Conservation (phyloP, 2,329 filamentous ascomycete species). For the Alternaria triticimaculans region DNA sequence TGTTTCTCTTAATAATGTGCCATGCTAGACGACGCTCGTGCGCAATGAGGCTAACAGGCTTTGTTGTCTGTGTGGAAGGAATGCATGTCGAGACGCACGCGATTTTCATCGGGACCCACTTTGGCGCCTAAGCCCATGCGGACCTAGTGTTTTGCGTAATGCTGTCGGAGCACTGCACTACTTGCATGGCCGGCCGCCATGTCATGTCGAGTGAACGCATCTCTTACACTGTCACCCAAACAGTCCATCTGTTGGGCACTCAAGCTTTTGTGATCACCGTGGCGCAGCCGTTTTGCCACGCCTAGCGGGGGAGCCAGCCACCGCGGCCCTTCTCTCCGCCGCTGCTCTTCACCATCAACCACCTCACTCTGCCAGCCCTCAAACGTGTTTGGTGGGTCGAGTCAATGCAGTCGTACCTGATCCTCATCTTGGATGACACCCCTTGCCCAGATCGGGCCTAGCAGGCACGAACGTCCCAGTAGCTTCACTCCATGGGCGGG, state of each 20-base stretch:
- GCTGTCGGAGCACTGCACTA: conserved; percentile 3
- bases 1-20: conserved; percentile 35
- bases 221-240: conserved; percentile 7
- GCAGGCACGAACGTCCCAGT: conserved; percentile 15
- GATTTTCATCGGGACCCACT: conserved; percentile 25
- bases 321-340: conserved; percentile 3
- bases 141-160: conserved; percentile 14
- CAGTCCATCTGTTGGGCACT: conserved; percentile 5
- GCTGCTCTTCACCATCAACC: conserved; percentile 5
- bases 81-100: conserved; percentile 29
- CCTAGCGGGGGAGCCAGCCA: not conserved
- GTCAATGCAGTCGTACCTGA: conserved; percentile 31
- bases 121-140: conserved; percentile 1
- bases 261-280: conserved; percentile 14
- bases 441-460: conserved; percentile 22
- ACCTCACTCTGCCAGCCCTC: conserved; percentile 7
- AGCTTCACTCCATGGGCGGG: conserved; percentile 26
- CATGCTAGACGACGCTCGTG: conserved; percentile 21
- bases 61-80: conserved; percentile 28
- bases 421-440: conserved; percentile 19
- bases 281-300: conserved; percentile 15
- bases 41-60: conserved; percentile 27
- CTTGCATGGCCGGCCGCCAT: conserved; percentile 5
- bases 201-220: conserved; percentile 14
- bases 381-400: conserved; percentile 30